Evolutionary conservation across 1,139 yeast genomes (phyloP).

Genomic region (Debaryomyces udenii): DNA sequence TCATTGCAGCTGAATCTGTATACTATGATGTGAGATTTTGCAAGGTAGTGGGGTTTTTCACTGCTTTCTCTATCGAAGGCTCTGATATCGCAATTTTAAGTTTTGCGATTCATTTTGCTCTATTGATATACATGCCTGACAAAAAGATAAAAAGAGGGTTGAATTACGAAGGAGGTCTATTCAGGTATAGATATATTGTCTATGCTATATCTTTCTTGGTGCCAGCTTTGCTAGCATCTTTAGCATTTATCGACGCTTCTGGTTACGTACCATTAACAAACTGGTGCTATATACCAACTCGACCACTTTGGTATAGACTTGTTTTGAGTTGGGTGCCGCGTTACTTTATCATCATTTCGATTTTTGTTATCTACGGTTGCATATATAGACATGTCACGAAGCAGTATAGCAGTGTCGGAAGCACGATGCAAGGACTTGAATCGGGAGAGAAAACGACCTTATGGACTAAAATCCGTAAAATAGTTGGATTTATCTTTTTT

Average conservation of each 20-base stretch:
- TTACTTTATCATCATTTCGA: slow-evolving; percentile 62
- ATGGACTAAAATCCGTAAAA: slow-evolving; percentile 3
- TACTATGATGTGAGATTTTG: slow-evolving; percentile 61
- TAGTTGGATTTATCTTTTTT: slow-evolving; percentile 1
- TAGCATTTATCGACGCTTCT: slow-evolving; percentile 60
- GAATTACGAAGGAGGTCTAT: slow-evolving; percentile 74
- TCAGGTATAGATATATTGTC: slow-evolving; percentile 57
- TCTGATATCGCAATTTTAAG: slow-evolving; percentile 84
- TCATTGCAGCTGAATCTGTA: slow-evolving; percentile 50
- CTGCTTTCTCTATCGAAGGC: slow-evolving; percentile 82
- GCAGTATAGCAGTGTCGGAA: slow-evolving; percentile 21
- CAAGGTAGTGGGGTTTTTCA: slow-evolving; percentile 81
- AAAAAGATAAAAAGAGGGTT: slow-evolving; percentile 47
- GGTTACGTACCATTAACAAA: slow-evolving; percentile 68
- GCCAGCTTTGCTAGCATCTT: slow-evolving; percentile 69
- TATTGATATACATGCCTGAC: slow-evolving; percentile 67
- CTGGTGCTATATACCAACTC: slow-evolving; percentile 80
- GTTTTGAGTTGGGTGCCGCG: slow-evolving; percentile 84
- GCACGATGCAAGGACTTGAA: background rate
- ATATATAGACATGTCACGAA: slow-evolving; percentile 73
- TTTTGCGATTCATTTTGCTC: slow-evolving; percentile 81
- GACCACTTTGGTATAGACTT: slow-evolving; percentile 73
- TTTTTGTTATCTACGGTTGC: slow-evolving; percentile 65
- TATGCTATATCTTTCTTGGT: slow-evolving; percentile 60
- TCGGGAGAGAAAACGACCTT: background rate